phyloP scores from a whole-genome alignment of 2,329 filamentous ascomycete species.

The Polytolypa hystricis region DNA sequence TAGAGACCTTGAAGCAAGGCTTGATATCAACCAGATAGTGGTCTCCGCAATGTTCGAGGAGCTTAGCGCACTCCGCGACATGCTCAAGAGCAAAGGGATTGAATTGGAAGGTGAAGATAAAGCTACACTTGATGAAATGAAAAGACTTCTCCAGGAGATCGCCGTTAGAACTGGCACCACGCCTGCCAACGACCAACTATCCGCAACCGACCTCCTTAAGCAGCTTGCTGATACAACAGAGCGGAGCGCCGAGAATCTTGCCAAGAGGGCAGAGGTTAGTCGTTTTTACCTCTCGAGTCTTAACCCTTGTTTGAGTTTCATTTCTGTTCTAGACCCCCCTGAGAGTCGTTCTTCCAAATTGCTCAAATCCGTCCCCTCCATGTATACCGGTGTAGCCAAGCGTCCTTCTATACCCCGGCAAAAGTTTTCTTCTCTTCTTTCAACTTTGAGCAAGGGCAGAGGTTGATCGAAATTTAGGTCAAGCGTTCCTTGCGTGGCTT shows the following conservation, averaged over 20 bases:
- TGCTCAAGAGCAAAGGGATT: slow-evolving; percentile 28
- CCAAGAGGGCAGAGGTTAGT: slow-evolving; percentile 34
- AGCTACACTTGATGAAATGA: slow-evolving; percentile 31
- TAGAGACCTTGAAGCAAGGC: slow-evolving; percentile 28
- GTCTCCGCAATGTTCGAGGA: slow-evolving; percentile 29
- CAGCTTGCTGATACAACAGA: slow-evolving; percentile 44
- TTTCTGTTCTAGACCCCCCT: slow-evolving; percentile 1
- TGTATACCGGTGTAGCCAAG: neutral
- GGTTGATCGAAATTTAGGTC: slow-evolving; percentile 14
- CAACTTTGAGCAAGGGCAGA: slow-evolving; percentile 1
- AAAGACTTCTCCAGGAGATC: slow-evolving; percentile 29
- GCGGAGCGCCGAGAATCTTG: slow-evolving; percentile 38
- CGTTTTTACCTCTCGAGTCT: slow-evolving; percentile 6
- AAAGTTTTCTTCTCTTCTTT: neutral
- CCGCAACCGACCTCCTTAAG: slow-evolving; percentile 29
- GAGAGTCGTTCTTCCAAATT: too few relatives aligned
- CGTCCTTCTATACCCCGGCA: neutral
- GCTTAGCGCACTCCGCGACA: slow-evolving; percentile 28
- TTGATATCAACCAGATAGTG: slow-evolving; percentile 27
- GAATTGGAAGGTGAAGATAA: slow-evolving; percentile 31
- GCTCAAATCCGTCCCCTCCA: too few relatives aligned
- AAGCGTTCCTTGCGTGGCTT: slow-evolving; percentile 7
- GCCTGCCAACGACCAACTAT: slow-evolving; percentile 23
- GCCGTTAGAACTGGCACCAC: slow-evolving; percentile 24
- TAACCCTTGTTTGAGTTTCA: neutral